Base-by-base conservation (phyloP, 495 filamentous ascomycete species). In the Daldinia bambusicola region DNA sequence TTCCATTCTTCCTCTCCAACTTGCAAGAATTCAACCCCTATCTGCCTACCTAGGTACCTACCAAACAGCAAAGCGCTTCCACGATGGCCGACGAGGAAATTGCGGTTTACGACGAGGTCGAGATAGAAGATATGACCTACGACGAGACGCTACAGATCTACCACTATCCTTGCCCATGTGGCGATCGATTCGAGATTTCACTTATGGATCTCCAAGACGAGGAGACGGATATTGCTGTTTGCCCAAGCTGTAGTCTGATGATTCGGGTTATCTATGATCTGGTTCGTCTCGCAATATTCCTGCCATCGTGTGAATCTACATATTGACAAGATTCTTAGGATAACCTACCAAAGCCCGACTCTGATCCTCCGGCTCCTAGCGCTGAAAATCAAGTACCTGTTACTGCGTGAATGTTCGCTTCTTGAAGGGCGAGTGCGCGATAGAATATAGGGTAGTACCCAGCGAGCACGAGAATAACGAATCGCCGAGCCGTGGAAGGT, bases 91-190 rank as follows among this genome's bases (percentile, higher is more conserved):
- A 92, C 52, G 89, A 90, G 41, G 80, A 85, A 52, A 77, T 89
- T 50, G 88, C 90, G 63, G 91, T 97, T 75, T 99, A 99, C 84
- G 95, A 99, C 80, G 95, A 99, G 80, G 93, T 99, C 82, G 95
- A 99, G 78, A 98, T 99, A 86, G 95, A 99, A 79, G 95, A 99
- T 79, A 97, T 98, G 92, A 95, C 93, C 76, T 99, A 88, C 80
- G 93, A 99, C 79, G 81, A 89, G 26, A 85, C 85, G 2, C 84
- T 93, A 20, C 89, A 96, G 79, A 89, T 97, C 75, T 99, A 97
- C 81, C 92, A 94, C 79, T 97, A 93, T 79, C 95, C 95, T 14
- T 99, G 95, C 78, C 95, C 95, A 0, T 99, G 95, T 79, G 95
- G 95, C 79, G 95, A 99, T 82, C 90, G 93, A 38, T 99, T 99